A percentile compares a stretch with the other conserved stretches of the same genome.
Evolutionary conservation across 495 filamentous ascomycete genomes (phyloP).

Genomic region (Penicillium tannophilum): DNA sequence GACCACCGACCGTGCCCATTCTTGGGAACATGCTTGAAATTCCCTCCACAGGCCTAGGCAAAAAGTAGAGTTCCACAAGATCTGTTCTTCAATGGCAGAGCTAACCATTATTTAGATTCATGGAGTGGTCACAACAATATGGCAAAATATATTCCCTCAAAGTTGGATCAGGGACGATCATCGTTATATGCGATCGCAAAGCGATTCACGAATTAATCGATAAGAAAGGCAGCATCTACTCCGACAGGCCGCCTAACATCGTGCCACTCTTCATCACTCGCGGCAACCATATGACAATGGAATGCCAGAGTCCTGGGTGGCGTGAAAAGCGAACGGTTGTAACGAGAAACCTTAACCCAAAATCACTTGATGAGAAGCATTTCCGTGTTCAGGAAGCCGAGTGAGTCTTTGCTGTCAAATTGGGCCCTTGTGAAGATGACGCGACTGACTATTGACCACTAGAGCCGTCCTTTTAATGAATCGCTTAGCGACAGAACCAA

Average conservation of each 20-base stretch:
- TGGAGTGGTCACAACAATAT: slow-evolving; percentile 10
- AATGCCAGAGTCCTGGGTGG: too few species aligned
- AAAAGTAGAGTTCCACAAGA: too few species aligned
- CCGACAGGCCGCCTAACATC: slow-evolving; percentile 45
- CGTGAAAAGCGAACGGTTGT: slow-evolving; percentile 46
- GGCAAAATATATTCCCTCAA: slow-evolving; percentile 10
- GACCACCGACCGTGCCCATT: too few species aligned
- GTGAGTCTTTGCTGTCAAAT: too few species aligned
- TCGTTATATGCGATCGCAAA: slow-evolving; percentile 39
- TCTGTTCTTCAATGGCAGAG: too few species aligned
- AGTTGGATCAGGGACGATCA: slow-evolving; percentile 3
- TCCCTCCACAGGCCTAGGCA: too few species aligned
- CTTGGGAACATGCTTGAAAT: too few species aligned
- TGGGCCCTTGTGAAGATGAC: too few species aligned
- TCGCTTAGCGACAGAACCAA: too few species aligned
- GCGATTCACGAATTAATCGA: slow-evolving; percentile 48
- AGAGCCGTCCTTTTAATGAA: too few species aligned
- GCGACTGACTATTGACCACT: too few species aligned
- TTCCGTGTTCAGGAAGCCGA: slow-evolving; percentile 4
- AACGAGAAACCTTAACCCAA: slow-evolving; percentile 46
- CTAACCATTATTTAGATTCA: slow-evolving; percentile 3
- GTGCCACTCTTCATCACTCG: slow-evolving; percentile 45
- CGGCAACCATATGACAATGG: slow-evolving; percentile 48
- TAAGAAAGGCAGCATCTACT: slow-evolving; percentile 44
- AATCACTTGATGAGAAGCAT: slow-evolving; percentile 38